Evolutionary conservation across 2,329 filamentous ascomycete species (phyloP).

Genomic region (Pestalotiopsis sp.): DNA sequence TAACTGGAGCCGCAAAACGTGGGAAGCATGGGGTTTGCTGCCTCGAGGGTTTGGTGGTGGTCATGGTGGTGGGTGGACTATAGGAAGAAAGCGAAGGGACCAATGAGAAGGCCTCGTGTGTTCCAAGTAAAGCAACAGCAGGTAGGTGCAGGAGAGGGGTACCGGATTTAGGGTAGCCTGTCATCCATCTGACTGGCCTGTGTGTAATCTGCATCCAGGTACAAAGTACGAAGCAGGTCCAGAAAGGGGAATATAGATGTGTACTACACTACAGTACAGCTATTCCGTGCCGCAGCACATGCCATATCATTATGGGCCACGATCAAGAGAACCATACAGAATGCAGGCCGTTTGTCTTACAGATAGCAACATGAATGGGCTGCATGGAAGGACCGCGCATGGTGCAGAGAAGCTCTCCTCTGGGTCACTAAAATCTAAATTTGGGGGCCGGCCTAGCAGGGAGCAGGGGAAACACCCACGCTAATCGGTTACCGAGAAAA

Average conservation of each 20-base stretch:
- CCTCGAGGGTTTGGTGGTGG: neutral
- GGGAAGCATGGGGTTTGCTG: neutral
- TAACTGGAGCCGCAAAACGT: slow-evolving; percentile 8
- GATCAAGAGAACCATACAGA: no score
- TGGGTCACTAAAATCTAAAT: slow-evolving; percentile 7
- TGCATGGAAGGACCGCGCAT: slow-evolving; percentile 7
- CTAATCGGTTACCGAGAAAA: neutral
- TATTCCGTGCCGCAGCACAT: neutral
- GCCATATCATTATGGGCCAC: neutral
- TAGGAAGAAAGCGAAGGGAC: neutral
- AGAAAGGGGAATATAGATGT: neutral
- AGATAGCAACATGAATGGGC: neutral
- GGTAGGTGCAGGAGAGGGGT: neutral
- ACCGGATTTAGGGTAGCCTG: neutral
- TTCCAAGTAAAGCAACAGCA: slow-evolving; percentile 8
- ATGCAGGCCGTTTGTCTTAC: neutral
- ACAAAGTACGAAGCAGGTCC: neutral
- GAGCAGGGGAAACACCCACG: no score
- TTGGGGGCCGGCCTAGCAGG: slow-evolving; percentile 5
- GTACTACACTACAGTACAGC: neutral
- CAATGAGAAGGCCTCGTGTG: neutral
- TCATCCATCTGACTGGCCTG: neutral
- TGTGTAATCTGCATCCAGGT: neutral
- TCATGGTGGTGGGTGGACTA: neutral
- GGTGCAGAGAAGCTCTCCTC: neutral